These are phyloP conservation scores for Wickerhamomyces sp. DNA, from an alignment of 1,139 yeast genomes.

Conservation along the genomic window DNA sequence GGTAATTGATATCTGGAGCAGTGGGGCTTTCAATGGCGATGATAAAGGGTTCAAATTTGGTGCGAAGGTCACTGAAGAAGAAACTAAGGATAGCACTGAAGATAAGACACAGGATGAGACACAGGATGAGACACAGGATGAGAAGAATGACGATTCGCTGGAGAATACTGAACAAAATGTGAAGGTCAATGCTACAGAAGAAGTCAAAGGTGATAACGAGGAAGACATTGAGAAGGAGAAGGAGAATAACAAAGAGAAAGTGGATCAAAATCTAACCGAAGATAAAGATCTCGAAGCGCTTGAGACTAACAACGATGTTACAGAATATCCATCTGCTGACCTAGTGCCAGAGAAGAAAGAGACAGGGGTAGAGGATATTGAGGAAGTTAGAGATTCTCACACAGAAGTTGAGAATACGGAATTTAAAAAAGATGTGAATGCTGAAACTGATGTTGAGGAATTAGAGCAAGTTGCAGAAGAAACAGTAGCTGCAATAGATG, in stretches of 20 bases:
- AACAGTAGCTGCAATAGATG: no score
- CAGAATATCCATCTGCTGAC: not conserved
- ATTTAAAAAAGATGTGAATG: no score
- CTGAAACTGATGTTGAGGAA: no score
- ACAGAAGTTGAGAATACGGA: not conserved
- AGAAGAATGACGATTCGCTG: not conserved
- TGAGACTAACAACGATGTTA: no score
- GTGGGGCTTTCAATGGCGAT: slow-evolving; percentile 11
- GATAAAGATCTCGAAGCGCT: not conserved
- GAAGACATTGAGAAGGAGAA: not conserved
- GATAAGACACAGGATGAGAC: not conserved
- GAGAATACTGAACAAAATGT: not conserved
- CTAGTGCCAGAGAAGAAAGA: not conserved
- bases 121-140: not conserved
- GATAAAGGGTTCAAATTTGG: not conserved
- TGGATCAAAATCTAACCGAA: not conserved
- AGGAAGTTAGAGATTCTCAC: not conserved
- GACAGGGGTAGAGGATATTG: not conserved
- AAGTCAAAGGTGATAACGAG: not conserved
- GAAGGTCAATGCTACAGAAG: not conserved
- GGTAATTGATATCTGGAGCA: slow-evolving; percentile 20
- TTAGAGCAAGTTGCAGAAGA: no score
- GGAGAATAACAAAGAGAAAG: not conserved
- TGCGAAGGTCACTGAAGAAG: not conserved
- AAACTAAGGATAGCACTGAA: not conserved